Base-by-base conservation (phyloP, 2,329 filamentous ascomycete genomes). In the Exserohilum rostratum region DNA sequence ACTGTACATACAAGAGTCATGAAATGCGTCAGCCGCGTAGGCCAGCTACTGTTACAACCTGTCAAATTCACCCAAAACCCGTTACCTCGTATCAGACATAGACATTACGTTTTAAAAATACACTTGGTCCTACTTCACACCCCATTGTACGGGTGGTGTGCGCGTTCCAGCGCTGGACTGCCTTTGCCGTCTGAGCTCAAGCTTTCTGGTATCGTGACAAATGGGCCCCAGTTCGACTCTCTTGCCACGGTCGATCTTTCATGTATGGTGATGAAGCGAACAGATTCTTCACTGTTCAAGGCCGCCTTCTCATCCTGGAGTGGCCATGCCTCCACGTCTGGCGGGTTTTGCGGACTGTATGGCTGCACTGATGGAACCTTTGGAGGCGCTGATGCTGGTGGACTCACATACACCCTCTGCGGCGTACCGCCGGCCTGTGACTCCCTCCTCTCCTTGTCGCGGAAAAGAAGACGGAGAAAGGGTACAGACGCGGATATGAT, bases 401-500 rank as follows among this genome's bases (percentile, higher is more conserved):
- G 60, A 17, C 34, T 53, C 9, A 62, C 61, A 27, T 53, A 61
- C 22, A 54, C 51, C 20, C 52, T 54, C 6, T 51, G 39, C 51
- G 58, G 38, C 38, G 50, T 52, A 25, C 51, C 46, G 31, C 45
- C 47, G 4, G 22, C 22, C 7, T 55, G 50, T 25, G 59, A 57
- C 6, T 61, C 46, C 27, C 60, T 52, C 20, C 60, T 58, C 42
- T 67, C 60, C 31, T 53, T 58, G 27, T 64, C 46, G n/a, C 60
- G 57, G 52, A 79, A 77, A 17, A 80, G 67, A 2, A 79, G 70
- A 10, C 76, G 73, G 17, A 82, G 70, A 12, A 79, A 75, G 0
- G 79, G 78, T 0, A 81, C 66, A 0, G 75, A 79, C 0, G 79
- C 77, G 2, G 77, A 78, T 6, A 80, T 72, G 51, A 81, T 80